phyloP scores from a whole-genome alignment of 345 rosid genomes.

The Lenwebbia sp. region DNA sequence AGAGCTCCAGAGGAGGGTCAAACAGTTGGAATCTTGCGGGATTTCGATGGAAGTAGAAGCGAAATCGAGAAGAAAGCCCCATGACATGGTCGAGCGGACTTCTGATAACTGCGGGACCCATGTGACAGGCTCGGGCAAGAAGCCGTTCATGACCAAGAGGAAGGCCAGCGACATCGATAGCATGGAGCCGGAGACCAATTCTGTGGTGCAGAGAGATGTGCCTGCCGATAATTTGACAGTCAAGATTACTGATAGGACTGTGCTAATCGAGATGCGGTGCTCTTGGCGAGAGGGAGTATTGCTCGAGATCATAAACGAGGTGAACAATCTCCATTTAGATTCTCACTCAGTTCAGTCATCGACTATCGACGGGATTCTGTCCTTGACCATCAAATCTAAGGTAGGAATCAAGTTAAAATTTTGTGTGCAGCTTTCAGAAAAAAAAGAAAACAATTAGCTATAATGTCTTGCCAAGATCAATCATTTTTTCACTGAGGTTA shows the following conservation, averaged over 20 bases:
- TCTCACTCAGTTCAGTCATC: conserved; percentile 72
- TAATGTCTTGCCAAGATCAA: not conserved
- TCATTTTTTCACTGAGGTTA: not conserved
- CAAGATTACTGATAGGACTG: conserved; percentile 29
- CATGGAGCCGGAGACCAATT: conserved; percentile 26
- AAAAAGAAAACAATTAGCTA: not conserved
- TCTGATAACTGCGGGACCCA: conserved; percentile 51
- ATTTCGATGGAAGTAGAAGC: conserved; percentile 24
- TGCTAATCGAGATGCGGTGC: conserved; percentile 61
- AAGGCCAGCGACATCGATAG: conserved; percentile 35
- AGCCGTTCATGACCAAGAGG: conserved; percentile 36
- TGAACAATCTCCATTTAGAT: conserved; percentile 55
- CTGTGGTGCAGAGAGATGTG: not conserved
- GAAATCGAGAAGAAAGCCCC: conserved; percentile 31
- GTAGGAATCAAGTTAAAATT: conserved; percentile 17
- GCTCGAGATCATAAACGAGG: conserved; percentile 64
- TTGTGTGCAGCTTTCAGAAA: not conserved
- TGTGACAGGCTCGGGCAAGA: conserved; percentile 11
- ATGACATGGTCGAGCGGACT: conserved; percentile 50
- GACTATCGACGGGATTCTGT: conserved; percentile 46
- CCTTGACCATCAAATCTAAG: conserved; percentile 56
- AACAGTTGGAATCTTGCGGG: conserved; percentile 41
- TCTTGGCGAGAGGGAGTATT: conserved; percentile 79
- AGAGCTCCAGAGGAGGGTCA: conserved; percentile 54
- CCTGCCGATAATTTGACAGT: conserved; percentile 32